Conservation (phyloP, 2,329 filamentous ascomycete genomes). For the Xylariaceae sp. region DNA sequence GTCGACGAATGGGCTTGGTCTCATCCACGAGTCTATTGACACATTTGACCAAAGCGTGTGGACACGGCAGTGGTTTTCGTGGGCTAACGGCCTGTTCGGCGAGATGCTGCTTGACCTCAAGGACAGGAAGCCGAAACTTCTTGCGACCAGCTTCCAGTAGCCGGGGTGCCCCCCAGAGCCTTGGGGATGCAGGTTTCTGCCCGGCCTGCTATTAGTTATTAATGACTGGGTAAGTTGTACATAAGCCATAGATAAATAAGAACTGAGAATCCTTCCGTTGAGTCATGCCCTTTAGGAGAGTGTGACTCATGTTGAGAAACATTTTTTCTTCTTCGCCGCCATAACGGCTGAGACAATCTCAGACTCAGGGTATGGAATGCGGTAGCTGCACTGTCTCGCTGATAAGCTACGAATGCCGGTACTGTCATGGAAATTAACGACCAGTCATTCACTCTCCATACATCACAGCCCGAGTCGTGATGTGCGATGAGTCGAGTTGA, state of each 20-base stretch:
- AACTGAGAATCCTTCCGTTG: background rate
- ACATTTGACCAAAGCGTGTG: constrained; percentile 36
- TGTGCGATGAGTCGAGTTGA: constrained; percentile 15
- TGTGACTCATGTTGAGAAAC: constrained; percentile 1
- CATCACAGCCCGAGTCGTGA: background rate
- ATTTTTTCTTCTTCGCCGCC: background rate
- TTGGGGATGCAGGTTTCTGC: no score
- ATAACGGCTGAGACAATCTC: background rate
- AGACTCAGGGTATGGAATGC: background rate
- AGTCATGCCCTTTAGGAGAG: background rate
- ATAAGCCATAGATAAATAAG: background rate
- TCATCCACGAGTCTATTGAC: constrained; percentile 43
- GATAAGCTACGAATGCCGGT: background rate
- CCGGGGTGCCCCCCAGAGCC: background rate
- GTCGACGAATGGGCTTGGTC: constrained; percentile 34
- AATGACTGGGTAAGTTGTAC: background rate
- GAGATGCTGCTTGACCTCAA: constrained; percentile 48
- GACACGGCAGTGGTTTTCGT: constrained; percentile 41
- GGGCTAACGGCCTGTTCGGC: constrained; percentile 36
- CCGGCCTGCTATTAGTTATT: background rate
- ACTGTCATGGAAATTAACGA: no score
- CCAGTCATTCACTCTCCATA: no score
- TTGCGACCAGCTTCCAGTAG: constrained; percentile 47
- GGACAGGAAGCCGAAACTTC: constrained; percentile 65
- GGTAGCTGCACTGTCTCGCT: background rate